Conservation (phyloP, 2,329 filamentous ascomycete species). For the Podosphaera fusca region DNA sequence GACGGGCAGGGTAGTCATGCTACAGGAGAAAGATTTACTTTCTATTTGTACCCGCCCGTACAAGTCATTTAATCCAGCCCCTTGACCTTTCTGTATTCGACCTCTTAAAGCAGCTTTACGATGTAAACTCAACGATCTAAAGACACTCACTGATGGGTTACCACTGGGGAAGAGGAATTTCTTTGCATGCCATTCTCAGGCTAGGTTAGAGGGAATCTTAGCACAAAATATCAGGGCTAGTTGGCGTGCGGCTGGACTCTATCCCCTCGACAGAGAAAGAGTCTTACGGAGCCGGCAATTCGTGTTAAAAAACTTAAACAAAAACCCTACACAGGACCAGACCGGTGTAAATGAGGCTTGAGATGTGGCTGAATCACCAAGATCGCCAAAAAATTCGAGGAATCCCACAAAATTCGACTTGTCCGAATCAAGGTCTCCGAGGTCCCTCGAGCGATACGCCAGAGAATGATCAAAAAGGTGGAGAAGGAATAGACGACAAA, state of each 20-base stretch:
- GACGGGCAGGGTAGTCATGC: not conserved
- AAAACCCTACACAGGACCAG: not conserved
- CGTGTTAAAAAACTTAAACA: not conserved
- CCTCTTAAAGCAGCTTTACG: conserved; percentile 10
- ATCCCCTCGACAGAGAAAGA: not conserved
- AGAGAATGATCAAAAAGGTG: not conserved
- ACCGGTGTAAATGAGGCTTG: not conserved
- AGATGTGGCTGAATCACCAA: not conserved
- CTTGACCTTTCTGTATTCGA: conserved; percentile 11
- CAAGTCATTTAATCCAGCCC: conserved; percentile 12
- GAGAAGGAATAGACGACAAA: not conserved
- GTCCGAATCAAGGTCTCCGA: not conserved
- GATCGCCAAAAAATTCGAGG: not conserved
- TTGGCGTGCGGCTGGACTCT: not conserved
- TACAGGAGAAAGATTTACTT: not conserved
- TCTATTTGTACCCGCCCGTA: conserved; percentile 6
- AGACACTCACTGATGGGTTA: not conserved
- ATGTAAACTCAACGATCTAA: not conserved
- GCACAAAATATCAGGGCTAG: not conserved
- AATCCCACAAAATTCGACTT: not conserved
- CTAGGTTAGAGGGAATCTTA: not conserved
- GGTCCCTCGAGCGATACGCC: not conserved
- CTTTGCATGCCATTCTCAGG: not conserved
- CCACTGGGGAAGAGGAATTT: not conserved
- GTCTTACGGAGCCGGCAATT: not conserved